Base-by-base conservation (phyloP, 1,284 basidiomycete genomes). In the Leucoagaricus sp. region DNA sequence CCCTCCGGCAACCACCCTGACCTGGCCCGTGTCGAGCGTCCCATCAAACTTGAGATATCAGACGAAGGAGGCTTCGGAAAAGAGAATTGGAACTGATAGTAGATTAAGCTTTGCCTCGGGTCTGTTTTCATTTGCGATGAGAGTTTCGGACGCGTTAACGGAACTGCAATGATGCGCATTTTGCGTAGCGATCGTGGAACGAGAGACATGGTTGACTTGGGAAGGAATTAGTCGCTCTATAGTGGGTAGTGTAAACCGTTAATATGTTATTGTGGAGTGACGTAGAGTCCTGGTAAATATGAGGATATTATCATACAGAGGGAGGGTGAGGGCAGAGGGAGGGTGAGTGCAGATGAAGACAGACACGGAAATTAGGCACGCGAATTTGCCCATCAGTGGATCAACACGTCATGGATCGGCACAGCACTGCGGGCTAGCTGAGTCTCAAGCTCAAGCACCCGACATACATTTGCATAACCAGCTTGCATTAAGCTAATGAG, bases 1-100 rank as follows among this genome's bases (percentile, higher is more conserved):
- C 70, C 72, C 42, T 73, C 66, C 0, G 74, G 76, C 36, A 72
- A 62, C 72, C 69, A 72, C 34, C 61, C 60, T 41, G 61, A 61
- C 57, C 60, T 61, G 25, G 53, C 47, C 29, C n/a, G 19, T 9
- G 17, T 23, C 26, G 47, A 26, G 19, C n/a, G n/a, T n/a, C 51
- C 36, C 25, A 23, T 49, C 12, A 15, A 10, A 15, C 25, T 36
- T 49, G 49, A 12, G 46, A 17, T 15, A 34, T 44, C 25, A 31
- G 46, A 21, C 34, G 38, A 25, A 25, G 49, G 34, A 2, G 40
- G n/a, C 15, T 45, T 38, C 25, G 49, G 17, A n/a, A 38, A 31
- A 15, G 55, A 42, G 8, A 58, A 23, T 52, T 61, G 60, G 31
- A 61, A 60, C 25, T 59, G 55, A 23, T 61, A 61, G 21, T 61